Percentiles rank a stretch among this genome's conserved stretches.
Conservation (phyloP, 192 early-diverging fungal species). For the Coemansia sp. region DNA sequence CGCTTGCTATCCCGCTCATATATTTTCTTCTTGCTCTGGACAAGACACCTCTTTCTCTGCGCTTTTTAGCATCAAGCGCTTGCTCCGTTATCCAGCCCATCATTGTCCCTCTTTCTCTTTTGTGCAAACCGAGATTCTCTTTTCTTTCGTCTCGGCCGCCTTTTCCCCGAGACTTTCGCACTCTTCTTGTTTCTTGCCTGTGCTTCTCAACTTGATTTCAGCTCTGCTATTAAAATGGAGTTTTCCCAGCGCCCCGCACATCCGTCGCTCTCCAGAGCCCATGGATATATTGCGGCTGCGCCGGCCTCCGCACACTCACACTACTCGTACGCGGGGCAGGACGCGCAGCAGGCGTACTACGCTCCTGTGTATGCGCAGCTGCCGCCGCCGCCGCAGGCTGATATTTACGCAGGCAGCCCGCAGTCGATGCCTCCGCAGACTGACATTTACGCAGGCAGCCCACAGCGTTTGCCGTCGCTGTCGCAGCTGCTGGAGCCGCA, state of each 20-base stretch:
- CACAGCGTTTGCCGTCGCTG: slow-evolving; percentile 44
- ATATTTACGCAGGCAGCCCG: slow-evolving; percentile 17
- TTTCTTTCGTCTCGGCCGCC: not conserved
- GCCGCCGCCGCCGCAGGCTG: slow-evolving; percentile 3
- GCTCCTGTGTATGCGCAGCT: slow-evolving; percentile 8
- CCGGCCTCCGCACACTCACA: slow-evolving; percentile 23
- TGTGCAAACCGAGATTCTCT: not conserved
- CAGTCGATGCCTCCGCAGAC: slow-evolving; percentile 13
- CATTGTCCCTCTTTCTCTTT: not conserved
- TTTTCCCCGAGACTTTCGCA: not conserved
- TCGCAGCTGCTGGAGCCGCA: slow-evolving; percentile 46
- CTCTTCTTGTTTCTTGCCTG: not conserved
- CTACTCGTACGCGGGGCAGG: slow-evolving; percentile 26
- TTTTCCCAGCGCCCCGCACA: slow-evolving; percentile 54
- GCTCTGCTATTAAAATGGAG: slow-evolving; percentile 31
- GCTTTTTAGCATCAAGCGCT: too few species aligned
- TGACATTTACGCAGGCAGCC: slow-evolving; percentile 17
- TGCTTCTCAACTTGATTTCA: not conserved
- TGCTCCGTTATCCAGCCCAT: too few species aligned
- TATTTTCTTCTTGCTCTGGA: not conserved
- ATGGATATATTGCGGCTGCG: slow-evolving; percentile 28
- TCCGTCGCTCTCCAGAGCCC: slow-evolving; percentile 20
- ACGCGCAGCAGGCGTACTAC: slow-evolving; percentile 18
- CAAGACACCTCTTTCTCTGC: too few species aligned
- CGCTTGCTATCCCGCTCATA: not conserved